phyloP scores from a whole-genome alignment of 140 eudicot species.

The Flaveria floridana region DNA sequence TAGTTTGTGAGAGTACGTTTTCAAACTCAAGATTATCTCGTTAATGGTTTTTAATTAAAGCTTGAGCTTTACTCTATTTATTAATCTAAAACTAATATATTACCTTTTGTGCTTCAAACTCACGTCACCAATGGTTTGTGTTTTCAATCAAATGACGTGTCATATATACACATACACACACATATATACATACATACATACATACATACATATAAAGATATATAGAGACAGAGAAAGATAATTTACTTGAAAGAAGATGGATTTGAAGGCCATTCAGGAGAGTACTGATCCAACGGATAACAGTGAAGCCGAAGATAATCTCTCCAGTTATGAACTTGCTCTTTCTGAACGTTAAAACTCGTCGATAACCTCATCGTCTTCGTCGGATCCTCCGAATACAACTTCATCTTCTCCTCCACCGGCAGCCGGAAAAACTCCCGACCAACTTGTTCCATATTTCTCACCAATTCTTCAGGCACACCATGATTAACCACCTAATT shows the following conservation, averaged over 20 bases:
- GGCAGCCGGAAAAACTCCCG: constrained; percentile 68
- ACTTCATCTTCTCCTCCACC: constrained; percentile 79
- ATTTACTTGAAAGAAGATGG: constrained; percentile 72
- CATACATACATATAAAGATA: neutral
- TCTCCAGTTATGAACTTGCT: constrained; percentile 82
- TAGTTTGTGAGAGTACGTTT: too few relatives aligned
- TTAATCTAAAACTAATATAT: too few relatives aligned
- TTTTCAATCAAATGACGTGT: neutral
- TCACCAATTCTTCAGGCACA: constrained; percentile 45
- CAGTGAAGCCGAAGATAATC: constrained; percentile 92
- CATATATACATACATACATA: too few relatives aligned
- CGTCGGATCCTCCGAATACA: constrained; percentile 72
- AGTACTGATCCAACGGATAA: constrained; percentile 64
- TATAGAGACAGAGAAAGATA: neutral
- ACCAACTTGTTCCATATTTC: constrained; percentile 56
- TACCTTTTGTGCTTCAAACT: neutral
- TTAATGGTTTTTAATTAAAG: too few relatives aligned
- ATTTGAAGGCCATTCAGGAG: constrained; percentile 72
- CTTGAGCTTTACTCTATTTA: too few relatives aligned
- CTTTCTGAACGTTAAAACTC: constrained; percentile 74
- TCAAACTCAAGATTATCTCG: too few relatives aligned
- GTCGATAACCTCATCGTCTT: constrained; percentile 83
- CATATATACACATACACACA: too few relatives aligned
- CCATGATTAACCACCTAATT: constrained; percentile 78
- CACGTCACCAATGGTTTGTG: neutral